Conservation (phyloP, 1,284 basidiomycete species). For the Polyporus tsugae region DNA sequence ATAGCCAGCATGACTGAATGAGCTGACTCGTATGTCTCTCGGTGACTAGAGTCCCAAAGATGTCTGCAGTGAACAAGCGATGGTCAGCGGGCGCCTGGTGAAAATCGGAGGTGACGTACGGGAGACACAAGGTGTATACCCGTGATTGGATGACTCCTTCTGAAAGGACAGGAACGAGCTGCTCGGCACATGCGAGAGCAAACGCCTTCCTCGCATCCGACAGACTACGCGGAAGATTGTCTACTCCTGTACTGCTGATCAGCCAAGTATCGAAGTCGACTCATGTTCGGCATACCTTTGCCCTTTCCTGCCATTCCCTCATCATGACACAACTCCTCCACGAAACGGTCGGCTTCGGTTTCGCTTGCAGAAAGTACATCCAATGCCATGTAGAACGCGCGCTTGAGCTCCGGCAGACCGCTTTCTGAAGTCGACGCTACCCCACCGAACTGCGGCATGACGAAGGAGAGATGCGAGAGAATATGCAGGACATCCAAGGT, state of each 20-base stretch:
- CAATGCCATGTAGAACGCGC: conserved; percentile 74
- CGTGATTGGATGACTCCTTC: conserved; percentile 55
- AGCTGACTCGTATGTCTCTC: conserved; percentile 77
- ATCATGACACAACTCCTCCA: conserved; percentile 46
- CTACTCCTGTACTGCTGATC: conserved; percentile 12
- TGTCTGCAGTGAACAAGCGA: conserved; percentile 48
- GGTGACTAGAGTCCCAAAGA: conserved; percentile 60
- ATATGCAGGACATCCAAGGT: conserved; percentile 59
- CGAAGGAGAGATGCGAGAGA: conserved; percentile 71
- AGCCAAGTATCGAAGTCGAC: neutral
- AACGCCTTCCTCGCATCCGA: conserved; percentile 65
- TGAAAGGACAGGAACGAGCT: conserved; percentile 67
- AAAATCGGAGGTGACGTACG: conserved; percentile 51
- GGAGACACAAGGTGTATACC: conserved; percentile 65
- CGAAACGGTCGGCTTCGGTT: conserved; percentile 51
- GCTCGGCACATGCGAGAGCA: conserved; percentile 71
- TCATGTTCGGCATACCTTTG: conserved; percentile 28
- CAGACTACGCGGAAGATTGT: conserved; percentile 33
- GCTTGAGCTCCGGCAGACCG: conserved; percentile 72
- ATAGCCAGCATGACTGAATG: conserved; percentile 79
- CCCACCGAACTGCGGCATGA: conserved; percentile 79
- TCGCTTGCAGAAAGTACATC: conserved; percentile 66
- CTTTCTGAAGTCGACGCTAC: conserved; percentile 57
- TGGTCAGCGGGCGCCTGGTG: conserved; percentile 11
- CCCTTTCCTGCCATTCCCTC: conserved; percentile 10